Conservation (phyloP, 2,329 filamentous ascomycete genomes). For the Diaporthe australafricana region DNA sequence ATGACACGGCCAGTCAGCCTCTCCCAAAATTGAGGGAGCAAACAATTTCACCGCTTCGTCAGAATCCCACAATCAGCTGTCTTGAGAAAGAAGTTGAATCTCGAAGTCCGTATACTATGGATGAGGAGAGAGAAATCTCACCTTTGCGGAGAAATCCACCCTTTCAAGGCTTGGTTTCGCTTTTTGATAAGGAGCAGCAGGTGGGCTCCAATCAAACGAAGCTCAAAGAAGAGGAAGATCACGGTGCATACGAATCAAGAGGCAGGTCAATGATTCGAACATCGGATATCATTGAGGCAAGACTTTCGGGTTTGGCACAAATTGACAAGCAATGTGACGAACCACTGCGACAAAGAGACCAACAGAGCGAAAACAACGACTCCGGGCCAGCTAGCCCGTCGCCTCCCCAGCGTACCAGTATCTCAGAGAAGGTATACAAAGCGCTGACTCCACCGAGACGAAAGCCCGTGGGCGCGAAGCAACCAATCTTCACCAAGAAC, state of each 20-base stretch:
- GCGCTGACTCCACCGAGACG: neutral
- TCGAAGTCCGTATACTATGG: neutral
- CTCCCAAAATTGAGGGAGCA: neutral
- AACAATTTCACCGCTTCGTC: neutral
- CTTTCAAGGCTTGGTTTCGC: neutral
- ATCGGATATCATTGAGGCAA: slow-evolving; percentile 2
- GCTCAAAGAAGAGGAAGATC: neutral
- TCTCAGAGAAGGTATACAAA: neutral
- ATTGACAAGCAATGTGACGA: neutral
- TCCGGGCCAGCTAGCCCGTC: neutral
- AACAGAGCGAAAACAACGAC: no score
- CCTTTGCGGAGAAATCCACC: slow-evolving; percentile 6
- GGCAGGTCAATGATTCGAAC: slow-evolving; percentile 14
- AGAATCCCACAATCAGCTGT: neutral
- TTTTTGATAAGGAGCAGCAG: neutral
- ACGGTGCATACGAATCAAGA: neutral
- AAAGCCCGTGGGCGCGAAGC: neutral
- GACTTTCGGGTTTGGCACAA: neutral
- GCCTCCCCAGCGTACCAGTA: neutral
- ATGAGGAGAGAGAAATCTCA: neutral
- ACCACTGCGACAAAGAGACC: neutral
- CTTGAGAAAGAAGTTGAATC: neutral
- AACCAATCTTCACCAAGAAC: neutral
- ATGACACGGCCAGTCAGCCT: neutral
- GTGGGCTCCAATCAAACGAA: no score